phyloP scores from a whole-genome alignment of 2,329 filamentous ascomycete genomes.

The Fusarium siculi region DNA sequence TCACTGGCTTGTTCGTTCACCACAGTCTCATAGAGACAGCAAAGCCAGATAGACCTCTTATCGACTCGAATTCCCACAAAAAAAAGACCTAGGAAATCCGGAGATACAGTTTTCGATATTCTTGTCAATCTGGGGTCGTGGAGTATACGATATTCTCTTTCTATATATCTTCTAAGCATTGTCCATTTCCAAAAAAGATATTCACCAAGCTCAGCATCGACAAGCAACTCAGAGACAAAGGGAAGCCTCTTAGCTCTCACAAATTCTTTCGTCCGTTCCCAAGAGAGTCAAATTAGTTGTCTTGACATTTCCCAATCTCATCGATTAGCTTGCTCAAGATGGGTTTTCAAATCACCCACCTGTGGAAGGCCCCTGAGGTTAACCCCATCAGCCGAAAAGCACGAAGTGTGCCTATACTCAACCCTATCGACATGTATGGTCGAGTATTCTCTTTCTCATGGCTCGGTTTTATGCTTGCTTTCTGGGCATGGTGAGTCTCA shows the following conservation, averaged over 20 bases:
- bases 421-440: slow-evolving; percentile 82
- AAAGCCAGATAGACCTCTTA: slow-evolving; percentile 27
- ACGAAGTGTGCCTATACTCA: slow-evolving; percentile 80
- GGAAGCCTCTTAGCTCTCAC: neutral
- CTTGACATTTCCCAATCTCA: neutral
- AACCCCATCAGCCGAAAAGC: slow-evolving; percentile 90
- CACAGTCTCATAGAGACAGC: slow-evolving; percentile 22
- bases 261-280: neutral
- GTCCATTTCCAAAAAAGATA: slow-evolving; percentile 7
- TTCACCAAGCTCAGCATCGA: slow-evolving; percentile 26
- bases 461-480: slow-evolving; percentile 86
- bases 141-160: slow-evolving; percentile 13
- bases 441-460: slow-evolving; percentile 92
- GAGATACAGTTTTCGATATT: slow-evolving; percentile 37
- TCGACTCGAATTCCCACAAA: slow-evolving; percentile 27
- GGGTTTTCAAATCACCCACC: slow-evolving; percentile 43
- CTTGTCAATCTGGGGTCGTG: neutral
- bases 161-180: slow-evolving; percentile 36
- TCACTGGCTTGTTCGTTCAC: slow-evolving; percentile 19
- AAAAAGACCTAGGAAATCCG: slow-evolving; percentile 39
- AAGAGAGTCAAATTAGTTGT: neutral
- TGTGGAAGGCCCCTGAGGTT: slow-evolving; percentile 68
- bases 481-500: slow-evolving; percentile 76
- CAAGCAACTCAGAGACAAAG: slow-evolving; percentile 21
- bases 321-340: slow-evolving; percentile 33